phyloP scores from a whole-genome alignment of 2,329 filamentous ascomycete genomes.

The Aspergillus aculeatus region DNA sequence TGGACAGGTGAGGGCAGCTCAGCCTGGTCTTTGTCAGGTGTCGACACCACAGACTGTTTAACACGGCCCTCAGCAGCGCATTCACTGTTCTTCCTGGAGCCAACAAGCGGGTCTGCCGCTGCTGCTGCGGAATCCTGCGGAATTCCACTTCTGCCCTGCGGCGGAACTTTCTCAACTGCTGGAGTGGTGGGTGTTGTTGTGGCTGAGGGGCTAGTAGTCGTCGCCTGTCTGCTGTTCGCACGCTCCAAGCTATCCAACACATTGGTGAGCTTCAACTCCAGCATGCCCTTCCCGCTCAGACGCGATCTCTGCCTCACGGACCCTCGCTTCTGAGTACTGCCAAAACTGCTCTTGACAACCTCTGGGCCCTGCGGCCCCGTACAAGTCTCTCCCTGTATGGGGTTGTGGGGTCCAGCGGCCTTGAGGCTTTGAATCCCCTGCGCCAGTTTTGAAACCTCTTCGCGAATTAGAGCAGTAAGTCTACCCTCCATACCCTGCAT shows the following conservation, averaged over 20 bases:
- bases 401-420: neutral
- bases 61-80: no score
- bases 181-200: no score
- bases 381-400: neutral
- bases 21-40: no score
- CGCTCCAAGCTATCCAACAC: neutral
- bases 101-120: no score
- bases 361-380: neutral
- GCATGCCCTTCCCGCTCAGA: neutral
- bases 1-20: no score
- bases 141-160: no score
- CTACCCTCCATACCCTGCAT: slow-evolving; percentile 13
- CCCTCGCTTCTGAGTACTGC: neutral
- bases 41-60: no score
- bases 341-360: neutral
- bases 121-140: no score
- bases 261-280: neutral
- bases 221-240: neutral
- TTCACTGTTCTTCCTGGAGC: no score
- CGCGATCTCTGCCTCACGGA: neutral
- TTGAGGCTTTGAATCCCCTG: slow-evolving; percentile 12
- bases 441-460: slow-evolving; percentile 16
- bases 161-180: no score
- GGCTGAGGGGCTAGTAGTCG: neutral
- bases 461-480: slow-evolving; percentile 8